These are phyloP conservation scores for Lupinus albus DNA, from an alignment of 306 rosid genomes.

Conservation along the genomic window DNA sequence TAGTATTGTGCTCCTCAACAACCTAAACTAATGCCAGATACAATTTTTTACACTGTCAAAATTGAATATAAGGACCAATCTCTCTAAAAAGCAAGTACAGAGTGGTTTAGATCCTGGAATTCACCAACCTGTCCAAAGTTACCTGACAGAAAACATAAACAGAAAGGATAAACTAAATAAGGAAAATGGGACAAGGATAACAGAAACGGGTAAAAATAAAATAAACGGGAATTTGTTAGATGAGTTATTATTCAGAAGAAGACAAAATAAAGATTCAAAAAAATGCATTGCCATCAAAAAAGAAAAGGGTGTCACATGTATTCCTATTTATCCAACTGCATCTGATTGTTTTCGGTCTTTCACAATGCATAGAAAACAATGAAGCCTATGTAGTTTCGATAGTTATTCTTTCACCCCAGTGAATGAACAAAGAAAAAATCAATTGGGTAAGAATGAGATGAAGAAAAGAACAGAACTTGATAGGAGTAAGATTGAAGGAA, in stretches of 20 bases:
- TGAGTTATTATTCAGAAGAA: slow-evolving; percentile 33
- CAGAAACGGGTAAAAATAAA: background rate
- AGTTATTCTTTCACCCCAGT: background rate
- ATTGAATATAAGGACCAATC: slow-evolving; percentile 35
- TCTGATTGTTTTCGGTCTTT: background rate
- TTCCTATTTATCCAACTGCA: background rate
- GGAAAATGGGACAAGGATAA: slow-evolving; percentile 3
- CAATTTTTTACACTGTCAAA: slow-evolving; percentile 35
- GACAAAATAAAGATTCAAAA: slow-evolving; percentile 3
- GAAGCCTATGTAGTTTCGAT: background rate
- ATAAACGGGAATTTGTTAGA: slow-evolving; percentile 28
- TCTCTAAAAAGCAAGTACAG: slow-evolving; percentile 32
- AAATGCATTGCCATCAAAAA: slow-evolving; percentile 26
- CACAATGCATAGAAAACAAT: slow-evolving; percentile 14
- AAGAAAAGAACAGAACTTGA: background rate
- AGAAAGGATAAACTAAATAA: slow-evolving; percentile 41
- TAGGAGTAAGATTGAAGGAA: slow-evolving; percentile 1
- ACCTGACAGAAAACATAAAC: slow-evolving; percentile 47
- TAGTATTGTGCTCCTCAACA: slow-evolving; percentile 14
- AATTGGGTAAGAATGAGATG: slow-evolving; percentile 11
- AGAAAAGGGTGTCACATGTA: slow-evolving; percentile 4
- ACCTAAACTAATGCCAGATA: slow-evolving; percentile 39
- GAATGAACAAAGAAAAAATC: slow-evolving; percentile 12
- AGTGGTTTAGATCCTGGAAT: slow-evolving; percentile 38
- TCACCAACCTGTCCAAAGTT: slow-evolving; percentile 46